These are phyloP conservation scores for Cryptococcus sp. DNA, from an alignment of 1,284 basidiomycete genomes.

Conservation along the genomic window DNA sequence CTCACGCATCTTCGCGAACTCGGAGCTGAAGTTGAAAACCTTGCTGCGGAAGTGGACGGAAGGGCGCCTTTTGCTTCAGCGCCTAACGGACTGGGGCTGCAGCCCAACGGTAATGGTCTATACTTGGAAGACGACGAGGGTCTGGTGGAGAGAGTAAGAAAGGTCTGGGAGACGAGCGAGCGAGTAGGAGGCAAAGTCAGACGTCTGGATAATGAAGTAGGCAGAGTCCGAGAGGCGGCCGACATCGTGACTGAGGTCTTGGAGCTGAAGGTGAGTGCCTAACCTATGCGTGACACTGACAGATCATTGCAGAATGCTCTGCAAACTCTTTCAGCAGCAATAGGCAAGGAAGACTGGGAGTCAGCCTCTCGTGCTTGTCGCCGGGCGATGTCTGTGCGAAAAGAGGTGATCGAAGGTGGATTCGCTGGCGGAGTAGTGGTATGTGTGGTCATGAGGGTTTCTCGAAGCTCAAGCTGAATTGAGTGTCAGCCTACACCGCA, in stretches of 20 bases:
- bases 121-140: slow-evolving; percentile 36
- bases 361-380: slow-evolving; percentile 87
- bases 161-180: slow-evolving; percentile 69
- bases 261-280: slow-evolving; percentile 73
- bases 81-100: slow-evolving; percentile 31
- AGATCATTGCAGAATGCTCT: slow-evolving; percentile 67
- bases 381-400: slow-evolving; percentile 79
- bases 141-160: slow-evolving; percentile 46
- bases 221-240: slow-evolving; percentile 76
- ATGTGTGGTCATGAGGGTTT: slow-evolving; percentile 34
- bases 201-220: slow-evolving; percentile 86
- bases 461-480: not conserved
- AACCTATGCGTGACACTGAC: not conserved
- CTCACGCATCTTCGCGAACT: slow-evolving; percentile 67
- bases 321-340: slow-evolving; percentile 69
- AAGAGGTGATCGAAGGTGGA: slow-evolving; percentile 72
- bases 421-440: slow-evolving; percentile 90
- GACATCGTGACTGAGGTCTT: slow-evolving; percentile 84
- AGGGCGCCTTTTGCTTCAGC: not conserved
- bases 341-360: slow-evolving; percentile 91
- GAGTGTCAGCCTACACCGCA: slow-evolving; percentile 77
- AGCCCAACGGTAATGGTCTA: slow-evolving; percentile 26
- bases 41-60: slow-evolving; percentile 65
- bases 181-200: slow-evolving; percentile 86
- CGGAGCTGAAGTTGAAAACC: slow-evolving; percentile 63